Base-by-base conservation (phyloP, 1,284 basidiomycete genomes). In the Trametes versicolor region DNA sequence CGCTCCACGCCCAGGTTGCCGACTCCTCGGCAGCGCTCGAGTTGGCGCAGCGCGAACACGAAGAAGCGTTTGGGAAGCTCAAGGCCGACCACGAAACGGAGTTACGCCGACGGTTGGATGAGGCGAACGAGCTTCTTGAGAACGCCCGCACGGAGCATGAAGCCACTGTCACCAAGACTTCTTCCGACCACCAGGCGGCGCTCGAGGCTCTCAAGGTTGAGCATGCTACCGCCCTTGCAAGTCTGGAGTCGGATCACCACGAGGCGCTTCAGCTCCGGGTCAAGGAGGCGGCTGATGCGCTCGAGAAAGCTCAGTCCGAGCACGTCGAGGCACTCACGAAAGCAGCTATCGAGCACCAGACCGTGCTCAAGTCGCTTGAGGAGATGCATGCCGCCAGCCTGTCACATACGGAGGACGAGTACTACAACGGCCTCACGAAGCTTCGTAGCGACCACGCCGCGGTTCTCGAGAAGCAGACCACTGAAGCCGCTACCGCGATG, bases 381-480 rank as follows among this genome's bases (percentile, higher is more conserved):
- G 87, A 88, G 25, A 81, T 84, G 65, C 76, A 84, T 23, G 81
- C 85, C 6, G 78, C 82, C 17, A 79, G 80, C 37, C 81, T 92
- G 9, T 86, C 87, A 65, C 85, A 82, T 54, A 92, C 89, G 3
- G 90, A 93, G 72, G 92, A 91, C 71, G 89, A 94, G 71, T 93
- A 92, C 72, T 93, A 93, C 73, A 87, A 91, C 58, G 88, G 87
- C 19, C 78, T 95, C 52, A 90, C 87, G 21, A 91, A 89, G 72
- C 83, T 93, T 47, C 87, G 90, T 36, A 79, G 75, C 15, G 90
- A 92, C 72, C 91, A 94, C 69, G 83, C 86, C 2, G 85, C 87
- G 62, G 81, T 83, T 25, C 75, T 93, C 55, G 84, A 85, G 70
- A 86, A 83, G 71, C 84, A 90, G 59, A 79, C 83, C 1, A 81